phyloP scores from a whole-genome alignment of 1,284 basidiomycete genomes.

The Blastosporella zonata region DNA sequence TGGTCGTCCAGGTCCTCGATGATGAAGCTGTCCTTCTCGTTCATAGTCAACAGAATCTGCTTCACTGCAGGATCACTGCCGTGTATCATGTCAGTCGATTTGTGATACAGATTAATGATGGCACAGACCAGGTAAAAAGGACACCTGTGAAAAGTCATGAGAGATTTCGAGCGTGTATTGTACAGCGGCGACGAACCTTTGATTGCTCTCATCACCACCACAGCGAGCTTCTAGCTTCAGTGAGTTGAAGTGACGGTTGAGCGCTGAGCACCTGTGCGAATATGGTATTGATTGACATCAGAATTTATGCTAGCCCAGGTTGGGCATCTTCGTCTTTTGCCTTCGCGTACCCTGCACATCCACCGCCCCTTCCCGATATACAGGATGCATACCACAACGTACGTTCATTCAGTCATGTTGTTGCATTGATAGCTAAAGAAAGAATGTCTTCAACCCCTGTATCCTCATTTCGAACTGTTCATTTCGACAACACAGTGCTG shows the following conservation, averaged over 20 bases:
- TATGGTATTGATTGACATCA: conserved; percentile 5
- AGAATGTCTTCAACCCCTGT: no score
- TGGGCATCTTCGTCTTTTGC: not conserved
- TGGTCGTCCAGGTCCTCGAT: conserved; percentile 87
- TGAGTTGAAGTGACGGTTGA: not conserved
- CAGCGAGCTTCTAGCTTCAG: not conserved
- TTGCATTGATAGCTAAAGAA: no score
- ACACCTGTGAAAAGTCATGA: conserved; percentile 43
- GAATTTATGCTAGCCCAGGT: conserved; percentile 10
- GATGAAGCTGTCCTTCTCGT: conserved; percentile 77
- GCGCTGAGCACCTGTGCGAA: not conserved
- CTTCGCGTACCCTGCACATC: not conserved
- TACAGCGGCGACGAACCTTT: conserved; percentile 44
- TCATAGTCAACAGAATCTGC: conserved; percentile 82
- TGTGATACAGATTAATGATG: not conserved
- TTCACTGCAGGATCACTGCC: conserved; percentile 85
- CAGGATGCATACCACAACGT: conserved; percentile 16
- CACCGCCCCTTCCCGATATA: conserved; percentile 30
- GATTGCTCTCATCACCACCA: conserved; percentile 35
- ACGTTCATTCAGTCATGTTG: not conserved
- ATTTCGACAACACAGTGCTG: no score
- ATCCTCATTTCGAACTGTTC: no score
- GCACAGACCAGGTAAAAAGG: conserved; percentile 68
- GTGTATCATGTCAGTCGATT: not conserved
- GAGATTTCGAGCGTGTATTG: not conserved